Base-by-base conservation (phyloP, 768 basidiomycete genomes). In the Russula compacta region DNA sequence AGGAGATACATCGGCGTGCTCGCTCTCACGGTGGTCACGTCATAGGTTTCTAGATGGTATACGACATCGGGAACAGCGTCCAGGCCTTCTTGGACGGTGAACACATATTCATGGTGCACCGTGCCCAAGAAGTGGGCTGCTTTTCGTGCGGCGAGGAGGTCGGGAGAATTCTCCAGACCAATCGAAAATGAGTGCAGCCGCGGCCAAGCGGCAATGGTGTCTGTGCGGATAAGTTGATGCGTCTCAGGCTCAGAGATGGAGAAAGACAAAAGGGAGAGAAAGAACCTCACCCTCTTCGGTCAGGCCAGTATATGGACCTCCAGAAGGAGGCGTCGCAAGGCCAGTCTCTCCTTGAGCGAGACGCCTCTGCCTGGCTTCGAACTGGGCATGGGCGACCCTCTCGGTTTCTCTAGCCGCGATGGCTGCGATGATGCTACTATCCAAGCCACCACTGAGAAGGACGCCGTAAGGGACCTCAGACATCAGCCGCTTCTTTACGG, bases 1-100 rank as follows among this genome's bases (percentile, higher is more conserved):
- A 99, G 83, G 33, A 99, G 85, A 74, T 98, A 98, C 97, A 99
- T 99, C 3, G 97, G 97, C 4, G 95, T 98, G 68, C 89, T 92
- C 9, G 97, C 97, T 51, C 97, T 87, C 52, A 98, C 92, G 42
- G 97, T 99, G 33, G 97, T 99, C 59, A 99, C 97, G 72, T 99
- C 97, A 74, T 92, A 98, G 2, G 97, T 98, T 76, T 99, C 97
- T 39, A 99, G 84, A 70, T 98, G 95, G 73, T 98, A 87, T 66
- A 99, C 97, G 61, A 98, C 95, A 60, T 99, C 97, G 4, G 92
- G 91, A 56, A 99, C 85, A 2, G 97, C 97, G 68, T 99, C 97
- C 52, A 99, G 77, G 46, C 97, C 97, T 73, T 98, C 97, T 73
- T 98, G 92, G 5, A 98, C 91, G 33, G 95, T 98, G 75, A 99